phyloP scores from a whole-genome alignment of 163 green algal genomes.

The Chlorella variabilis region DNA sequence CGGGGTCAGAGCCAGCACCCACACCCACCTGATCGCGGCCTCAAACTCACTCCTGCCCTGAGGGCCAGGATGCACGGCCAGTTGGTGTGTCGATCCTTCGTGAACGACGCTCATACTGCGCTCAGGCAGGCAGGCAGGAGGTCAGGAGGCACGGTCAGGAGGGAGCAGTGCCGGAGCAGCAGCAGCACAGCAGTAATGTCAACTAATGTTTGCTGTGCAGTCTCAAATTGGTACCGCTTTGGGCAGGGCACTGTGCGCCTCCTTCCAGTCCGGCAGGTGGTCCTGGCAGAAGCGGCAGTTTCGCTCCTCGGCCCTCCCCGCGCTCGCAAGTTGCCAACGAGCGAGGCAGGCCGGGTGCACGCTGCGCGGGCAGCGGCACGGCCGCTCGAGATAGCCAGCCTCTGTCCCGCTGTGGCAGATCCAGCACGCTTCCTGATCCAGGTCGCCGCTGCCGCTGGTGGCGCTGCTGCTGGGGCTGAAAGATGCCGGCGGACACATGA shows the following conservation, averaged over 20 bases:
- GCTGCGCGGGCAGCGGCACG: slow-evolving; percentile 32
- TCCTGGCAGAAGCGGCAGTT: slow-evolving; percentile 61
- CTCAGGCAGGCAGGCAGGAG: too few relatives aligned
- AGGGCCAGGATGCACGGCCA: slow-evolving; percentile 54
- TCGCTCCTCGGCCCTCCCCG: not conserved
- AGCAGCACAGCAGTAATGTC: too few relatives aligned
- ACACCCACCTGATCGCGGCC: slow-evolving; percentile 54
- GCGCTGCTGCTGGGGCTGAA: not conserved
- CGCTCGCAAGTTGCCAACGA: slow-evolving; percentile 60
- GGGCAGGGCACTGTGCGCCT: slow-evolving; percentile 38
- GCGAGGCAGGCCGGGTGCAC: slow-evolving; percentile 54
- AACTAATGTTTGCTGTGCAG: too few relatives aligned
- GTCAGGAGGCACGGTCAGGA: not conserved
- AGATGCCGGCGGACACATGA: not conserved
- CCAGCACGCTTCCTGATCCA: slow-evolving; percentile 33
- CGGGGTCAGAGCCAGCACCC: too few relatives aligned
- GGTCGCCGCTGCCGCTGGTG: not conserved
- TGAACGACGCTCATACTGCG: slow-evolving; percentile 21
- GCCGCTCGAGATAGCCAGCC: not conserved
- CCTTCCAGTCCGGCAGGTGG: slow-evolving; percentile 56
- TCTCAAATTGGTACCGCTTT: slow-evolving; percentile 42
- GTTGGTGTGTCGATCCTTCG: slow-evolving; percentile 44
- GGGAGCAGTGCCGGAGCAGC: too few relatives aligned
- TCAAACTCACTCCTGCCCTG: slow-evolving; percentile 52
- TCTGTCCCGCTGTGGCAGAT: slow-evolving; percentile 39